Conservation (phyloP, 148 eudicot genomes). For the Cornus kousa region DNA sequence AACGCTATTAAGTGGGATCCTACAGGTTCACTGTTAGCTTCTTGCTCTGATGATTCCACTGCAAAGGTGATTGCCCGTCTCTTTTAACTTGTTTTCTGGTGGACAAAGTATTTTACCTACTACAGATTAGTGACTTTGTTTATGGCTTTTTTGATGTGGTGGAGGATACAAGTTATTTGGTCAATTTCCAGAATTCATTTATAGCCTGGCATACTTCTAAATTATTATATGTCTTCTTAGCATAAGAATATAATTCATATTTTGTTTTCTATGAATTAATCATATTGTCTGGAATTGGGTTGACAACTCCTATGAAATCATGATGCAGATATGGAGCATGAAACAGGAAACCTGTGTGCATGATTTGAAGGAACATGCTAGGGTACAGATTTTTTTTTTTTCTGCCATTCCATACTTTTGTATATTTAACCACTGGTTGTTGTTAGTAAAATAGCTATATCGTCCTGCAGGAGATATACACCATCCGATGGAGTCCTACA, state of each 20-base stretch:
- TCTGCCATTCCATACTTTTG: background rate
- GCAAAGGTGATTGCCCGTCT: conserved; percentile 43
- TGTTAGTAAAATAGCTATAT: background rate
- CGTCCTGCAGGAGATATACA: conserved; percentile 53
- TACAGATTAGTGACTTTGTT: background rate
- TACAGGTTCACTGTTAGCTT: conserved; percentile 54
- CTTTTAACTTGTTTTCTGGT: background rate
- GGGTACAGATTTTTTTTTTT: conserved; percentile 24
- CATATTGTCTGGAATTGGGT: background rate
- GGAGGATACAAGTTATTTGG: background rate
- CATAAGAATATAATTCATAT: background rate
- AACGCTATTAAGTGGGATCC: conserved; percentile 73
- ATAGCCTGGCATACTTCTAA: background rate
- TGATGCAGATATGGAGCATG: conserved; percentile 61
- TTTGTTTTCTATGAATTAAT: background rate
- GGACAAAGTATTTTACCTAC: background rate
- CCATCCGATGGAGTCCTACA: conserved; percentile 69
- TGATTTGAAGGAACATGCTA: conserved; percentile 58
- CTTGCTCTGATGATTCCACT: conserved; percentile 65
- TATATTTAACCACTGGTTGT: background rate
- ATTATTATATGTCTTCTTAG: background rate
- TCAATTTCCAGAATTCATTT: background rate
- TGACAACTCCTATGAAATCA: background rate
- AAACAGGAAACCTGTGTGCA: conserved; percentile 50
- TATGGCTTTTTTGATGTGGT: background rate